phyloP scores from a whole-genome alignment of 129 eudicot species.

The Helianthus tuberosus region DNA sequence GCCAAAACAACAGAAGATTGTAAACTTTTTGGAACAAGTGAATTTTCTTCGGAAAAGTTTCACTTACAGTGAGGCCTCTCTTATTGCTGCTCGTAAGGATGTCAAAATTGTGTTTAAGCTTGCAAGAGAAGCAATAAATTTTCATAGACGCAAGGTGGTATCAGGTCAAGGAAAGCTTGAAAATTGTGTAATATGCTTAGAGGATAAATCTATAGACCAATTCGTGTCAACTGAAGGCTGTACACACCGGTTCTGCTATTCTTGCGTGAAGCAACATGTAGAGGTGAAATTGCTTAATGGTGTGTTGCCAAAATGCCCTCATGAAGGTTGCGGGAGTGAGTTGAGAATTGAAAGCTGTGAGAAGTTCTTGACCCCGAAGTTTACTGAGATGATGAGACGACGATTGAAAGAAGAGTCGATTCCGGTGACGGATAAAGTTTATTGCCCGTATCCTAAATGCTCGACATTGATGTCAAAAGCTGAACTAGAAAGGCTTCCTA shows the following conservation, averaged over 20 bases:
- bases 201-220: constrained; percentile 44
- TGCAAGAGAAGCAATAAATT: constrained; percentile 68
- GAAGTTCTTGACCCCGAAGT: constrained; percentile 62
- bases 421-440: constrained; percentile 71
- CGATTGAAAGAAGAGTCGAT: constrained; percentile 65
- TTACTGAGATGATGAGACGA: constrained; percentile 70
- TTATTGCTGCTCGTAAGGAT: constrained; percentile 50
- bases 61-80: constrained; percentile 40
- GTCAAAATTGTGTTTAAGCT: constrained; percentile 64
- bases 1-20: constrained; percentile 49
- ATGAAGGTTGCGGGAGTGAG: constrained; percentile 60
- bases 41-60: constrained; percentile 47
- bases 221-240: constrained; percentile 60
- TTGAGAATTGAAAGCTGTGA: constrained; percentile 30
- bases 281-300: constrained; percentile 73
- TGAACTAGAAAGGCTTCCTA: constrained; percentile 35
- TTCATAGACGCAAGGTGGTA: constrained; percentile 46
- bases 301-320: constrained; percentile 72
- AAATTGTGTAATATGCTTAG: constrained; percentile 75
- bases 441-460: constrained; percentile 85
- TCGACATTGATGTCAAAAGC: constrained; percentile 72
- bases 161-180: constrained; percentile 38
- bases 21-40: constrained; percentile 39
- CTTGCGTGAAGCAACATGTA: constrained; percentile 85
- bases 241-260: constrained; percentile 65